phyloP scores from a whole-genome alignment of 495 filamentous ascomycete genomes.

The Hypoxylon rickii region DNA sequence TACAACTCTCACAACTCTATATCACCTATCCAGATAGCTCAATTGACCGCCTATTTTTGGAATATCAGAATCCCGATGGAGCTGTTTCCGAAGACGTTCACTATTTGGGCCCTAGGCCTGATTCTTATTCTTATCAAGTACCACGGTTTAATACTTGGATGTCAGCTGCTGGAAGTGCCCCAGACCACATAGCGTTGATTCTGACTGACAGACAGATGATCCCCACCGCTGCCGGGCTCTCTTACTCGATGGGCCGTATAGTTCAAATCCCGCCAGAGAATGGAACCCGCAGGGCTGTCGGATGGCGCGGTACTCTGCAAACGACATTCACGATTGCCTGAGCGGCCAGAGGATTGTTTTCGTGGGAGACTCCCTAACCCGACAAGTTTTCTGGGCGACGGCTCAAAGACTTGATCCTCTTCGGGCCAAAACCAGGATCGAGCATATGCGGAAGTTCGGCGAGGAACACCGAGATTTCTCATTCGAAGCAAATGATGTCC shows the following conservation, averaged over 20 bases:
- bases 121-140: too few relatives aligned
- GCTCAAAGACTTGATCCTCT: constrained; percentile 54
- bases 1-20: too few relatives aligned
- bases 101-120: too few relatives aligned
- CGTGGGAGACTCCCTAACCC: constrained; percentile 61
- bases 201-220: constrained; percentile 44
- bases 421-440: constrained; percentile 38
- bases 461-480: constrained; percentile 52
- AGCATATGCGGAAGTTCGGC: constrained; percentile 19
- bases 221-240: constrained; percentile 60
- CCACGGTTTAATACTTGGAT: too few relatives aligned
- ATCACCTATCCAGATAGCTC: too few relatives aligned
- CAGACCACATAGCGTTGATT: too few relatives aligned
- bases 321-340: constrained; percentile 54
- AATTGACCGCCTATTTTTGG: too few relatives aligned
- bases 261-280: constrained; percentile 5
- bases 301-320: constrained; percentile 56
- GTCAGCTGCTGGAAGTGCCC: too few relatives aligned
- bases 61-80: too few relatives aligned
- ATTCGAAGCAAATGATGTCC: constrained; percentile 46
- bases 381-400: constrained; percentile 64
- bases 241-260: constrained; percentile 55
- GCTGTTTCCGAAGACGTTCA: too few relatives aligned
- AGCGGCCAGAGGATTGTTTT: constrained; percentile 54
- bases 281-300: constrained; percentile 67